These are phyloP conservation scores for Phytomonas sp. DNA, from an alignment of 208 protist species.

Conservation along the genomic window DNA sequence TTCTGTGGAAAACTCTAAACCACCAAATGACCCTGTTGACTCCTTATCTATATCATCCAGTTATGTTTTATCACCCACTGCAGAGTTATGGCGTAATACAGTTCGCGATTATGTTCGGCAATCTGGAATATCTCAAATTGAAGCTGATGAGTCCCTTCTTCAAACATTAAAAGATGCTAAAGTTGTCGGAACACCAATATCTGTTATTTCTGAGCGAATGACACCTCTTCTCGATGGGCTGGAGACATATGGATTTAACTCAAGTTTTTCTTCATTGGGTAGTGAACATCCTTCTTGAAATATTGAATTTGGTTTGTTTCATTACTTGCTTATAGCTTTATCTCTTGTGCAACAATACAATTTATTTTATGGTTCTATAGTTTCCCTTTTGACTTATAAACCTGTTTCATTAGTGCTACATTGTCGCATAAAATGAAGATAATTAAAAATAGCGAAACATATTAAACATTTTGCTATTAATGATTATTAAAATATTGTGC, in stretches of 20 bases:
- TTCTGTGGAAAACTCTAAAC: slow-evolving; percentile 23
- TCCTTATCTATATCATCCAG: slow-evolving; percentile 27
- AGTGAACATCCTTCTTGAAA: slow-evolving; percentile 20
- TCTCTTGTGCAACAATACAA: background rate
- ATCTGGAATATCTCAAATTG: slow-evolving; percentile 62
- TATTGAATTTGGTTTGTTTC: slow-evolving; percentile 1
- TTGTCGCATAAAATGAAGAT: slow-evolving; percentile 3
- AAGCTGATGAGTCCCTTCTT: slow-evolving; percentile 72
- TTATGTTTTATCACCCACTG: slow-evolving; percentile 44
- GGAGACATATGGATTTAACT: slow-evolving; percentile 60
- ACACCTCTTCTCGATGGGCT: slow-evolving; percentile 75
- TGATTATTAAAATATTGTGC: slow-evolving; percentile 12
- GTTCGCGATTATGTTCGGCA: slow-evolving; percentile 79
- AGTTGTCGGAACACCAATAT: slow-evolving; percentile 47
- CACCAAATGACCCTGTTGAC: slow-evolving; percentile 15
- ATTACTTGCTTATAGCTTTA: background rate
- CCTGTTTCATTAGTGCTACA: slow-evolving; percentile 3
- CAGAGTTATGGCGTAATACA: slow-evolving; percentile 67
- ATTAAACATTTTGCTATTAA: slow-evolving; percentile 6
- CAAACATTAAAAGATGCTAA: slow-evolving; percentile 70
- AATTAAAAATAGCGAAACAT: slow-evolving; percentile 6
- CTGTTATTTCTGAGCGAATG: slow-evolving; percentile 46
- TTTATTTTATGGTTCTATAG: background rate
- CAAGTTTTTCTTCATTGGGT: slow-evolving; percentile 45
- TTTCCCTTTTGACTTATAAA: slow-evolving; percentile 2